Evolutionary conservation across 192 early-diverging fungal species (phyloP).

Genomic region (Coemansia nantahalensis): DNA sequence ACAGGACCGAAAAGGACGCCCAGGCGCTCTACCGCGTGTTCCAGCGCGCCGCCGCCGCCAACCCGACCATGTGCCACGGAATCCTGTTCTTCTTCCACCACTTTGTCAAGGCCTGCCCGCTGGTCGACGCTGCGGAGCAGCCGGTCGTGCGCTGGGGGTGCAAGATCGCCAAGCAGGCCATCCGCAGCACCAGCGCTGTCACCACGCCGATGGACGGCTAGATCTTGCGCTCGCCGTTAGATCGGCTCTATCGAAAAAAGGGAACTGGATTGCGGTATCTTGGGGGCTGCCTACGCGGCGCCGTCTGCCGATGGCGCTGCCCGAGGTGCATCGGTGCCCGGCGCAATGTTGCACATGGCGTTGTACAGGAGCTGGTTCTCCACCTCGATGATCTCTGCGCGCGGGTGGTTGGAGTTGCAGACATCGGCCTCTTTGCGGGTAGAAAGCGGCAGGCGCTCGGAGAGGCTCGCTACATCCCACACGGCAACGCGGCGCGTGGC

Average conservation of each 20-base stretch:
- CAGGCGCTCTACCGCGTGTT: slow-evolving; percentile 59
- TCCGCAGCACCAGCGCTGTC: too few species aligned
- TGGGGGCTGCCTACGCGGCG: too few species aligned
- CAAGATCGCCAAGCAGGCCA: slow-evolving; percentile 63
- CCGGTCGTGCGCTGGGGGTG: slow-evolving; percentile 66
- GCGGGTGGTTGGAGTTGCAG: slow-evolving; percentile 53
- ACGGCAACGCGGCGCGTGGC: slow-evolving; percentile 4
- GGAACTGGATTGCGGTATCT: too few species aligned
- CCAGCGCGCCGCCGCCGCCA: slow-evolving; percentile 53
- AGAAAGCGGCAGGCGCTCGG: slow-evolving; percentile 21
- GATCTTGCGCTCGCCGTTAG: too few species aligned
- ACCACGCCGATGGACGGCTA: too few species aligned
- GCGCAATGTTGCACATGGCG: slow-evolving; percentile 18
- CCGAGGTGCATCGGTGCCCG: too few species aligned
- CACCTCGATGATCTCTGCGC: slow-evolving; percentile 45
- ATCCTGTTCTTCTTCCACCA: slow-evolving; percentile 81
- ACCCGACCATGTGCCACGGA: slow-evolving; percentile 75
- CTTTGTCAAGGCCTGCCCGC: slow-evolving; percentile 63
- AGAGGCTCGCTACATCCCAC: slow-evolving; percentile 49
- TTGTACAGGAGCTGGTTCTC: slow-evolving; percentile 48
- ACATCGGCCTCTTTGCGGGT: slow-evolving; percentile 15
- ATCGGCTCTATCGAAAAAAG: too few species aligned
- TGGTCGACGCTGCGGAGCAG: slow-evolving; percentile 62
- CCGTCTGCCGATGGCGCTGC: too few species aligned
- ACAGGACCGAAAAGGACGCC: slow-evolving; percentile 53